These are phyloP conservation scores for Xylaria curta DNA, from an alignment of 495 filamentous ascomycete species.

Conservation along the genomic window DNA sequence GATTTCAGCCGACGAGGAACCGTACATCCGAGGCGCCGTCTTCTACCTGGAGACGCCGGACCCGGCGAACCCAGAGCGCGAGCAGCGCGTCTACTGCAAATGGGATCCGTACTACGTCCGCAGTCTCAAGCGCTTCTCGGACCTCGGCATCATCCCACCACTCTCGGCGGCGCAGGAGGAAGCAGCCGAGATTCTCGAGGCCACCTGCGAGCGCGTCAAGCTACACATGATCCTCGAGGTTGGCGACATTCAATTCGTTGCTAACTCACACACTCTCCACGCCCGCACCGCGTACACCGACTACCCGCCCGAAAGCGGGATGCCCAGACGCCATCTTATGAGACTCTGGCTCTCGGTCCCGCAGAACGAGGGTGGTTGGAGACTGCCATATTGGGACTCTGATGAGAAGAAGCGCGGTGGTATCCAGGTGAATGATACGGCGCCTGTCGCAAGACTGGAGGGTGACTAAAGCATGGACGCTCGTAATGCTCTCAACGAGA, in stretches of 20 bases:
- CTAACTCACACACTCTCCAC: constrained; percentile 73
- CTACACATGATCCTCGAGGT: constrained; percentile 81
- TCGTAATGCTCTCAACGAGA: not conserved
- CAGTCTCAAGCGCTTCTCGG: constrained; percentile 69
- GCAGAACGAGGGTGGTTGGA: constrained; percentile 85
- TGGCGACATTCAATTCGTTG: constrained; percentile 80
- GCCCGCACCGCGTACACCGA: constrained; percentile 73
- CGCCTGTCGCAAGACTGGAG: constrained; percentile 54
- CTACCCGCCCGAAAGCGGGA: constrained; percentile 57
- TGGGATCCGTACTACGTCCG: constrained; percentile 84
- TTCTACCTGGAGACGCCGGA: constrained; percentile 70
- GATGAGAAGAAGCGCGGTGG: constrained; percentile 85
- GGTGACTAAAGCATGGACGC: constrained; percentile 31
- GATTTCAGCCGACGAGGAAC: constrained; percentile 72
- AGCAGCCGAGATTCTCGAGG: constrained; percentile 70
- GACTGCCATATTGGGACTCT: constrained; percentile 79
- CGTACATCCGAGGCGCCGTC: constrained; percentile 74
- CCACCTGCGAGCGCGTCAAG: constrained; percentile 66
- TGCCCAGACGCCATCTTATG: constrained; percentile 77
- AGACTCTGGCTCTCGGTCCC: constrained; percentile 83
- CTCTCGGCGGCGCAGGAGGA: constrained; percentile 67
- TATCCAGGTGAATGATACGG: constrained; percentile 81
- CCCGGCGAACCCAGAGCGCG: constrained; percentile 36
- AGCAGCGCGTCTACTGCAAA: constrained; percentile 60
- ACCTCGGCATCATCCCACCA: constrained; percentile 69